Evolutionary conservation across 495 filamentous ascomycete genomes (phyloP).

Genomic region (Saxispiralis lemnorum): DNA sequence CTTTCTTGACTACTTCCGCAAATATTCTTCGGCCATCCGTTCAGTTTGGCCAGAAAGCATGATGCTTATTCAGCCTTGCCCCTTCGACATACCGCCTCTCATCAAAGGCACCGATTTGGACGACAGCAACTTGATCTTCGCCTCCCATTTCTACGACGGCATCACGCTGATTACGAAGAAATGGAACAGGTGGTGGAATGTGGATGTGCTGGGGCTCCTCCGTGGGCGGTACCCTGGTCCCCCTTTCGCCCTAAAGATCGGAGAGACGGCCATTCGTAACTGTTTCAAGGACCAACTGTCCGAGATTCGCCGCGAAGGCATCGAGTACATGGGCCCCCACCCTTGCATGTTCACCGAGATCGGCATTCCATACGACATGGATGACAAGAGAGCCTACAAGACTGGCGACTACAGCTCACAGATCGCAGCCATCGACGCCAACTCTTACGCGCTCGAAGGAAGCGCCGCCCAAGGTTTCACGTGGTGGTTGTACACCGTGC

Average conservation of each 20-base stretch:
- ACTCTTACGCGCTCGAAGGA: slow-evolving; percentile 81
- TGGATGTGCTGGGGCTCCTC: slow-evolving; percentile 84
- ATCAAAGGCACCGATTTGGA: slow-evolving; percentile 81
- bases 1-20: slow-evolving; percentile 72
- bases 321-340: slow-evolving; percentile 74
- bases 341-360: slow-evolving; percentile 88
- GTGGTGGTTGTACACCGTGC: slow-evolving; percentile 68
- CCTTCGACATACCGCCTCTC: slow-evolving; percentile 73
- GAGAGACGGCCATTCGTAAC: slow-evolving; percentile 88
- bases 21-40: slow-evolving; percentile 54
- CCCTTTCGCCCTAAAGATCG: slow-evolving; percentile 77
- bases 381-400: slow-evolving; percentile 82
- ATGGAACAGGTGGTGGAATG: slow-evolving; percentile 94
- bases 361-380: slow-evolving; percentile 98
- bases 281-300: slow-evolving; percentile 84
- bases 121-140: slow-evolving; percentile 76
- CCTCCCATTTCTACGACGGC: slow-evolving; percentile 92
- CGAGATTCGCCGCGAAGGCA: slow-evolving; percentile 73
- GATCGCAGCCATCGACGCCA: slow-evolving; percentile 87
- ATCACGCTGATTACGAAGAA: slow-evolving; percentile 94
- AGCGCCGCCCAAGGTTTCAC: slow-evolving; percentile 66
- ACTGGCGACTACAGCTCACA: slow-evolving; percentile 95
- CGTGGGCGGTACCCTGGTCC: slow-evolving; percentile 76
- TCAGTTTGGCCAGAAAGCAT: slow-evolving; percentile 61
- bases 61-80: slow-evolving; percentile 79